Base-by-base conservation (phyloP, 768 basidiomycete species). In the Psilocybe cyanescens region DNA sequence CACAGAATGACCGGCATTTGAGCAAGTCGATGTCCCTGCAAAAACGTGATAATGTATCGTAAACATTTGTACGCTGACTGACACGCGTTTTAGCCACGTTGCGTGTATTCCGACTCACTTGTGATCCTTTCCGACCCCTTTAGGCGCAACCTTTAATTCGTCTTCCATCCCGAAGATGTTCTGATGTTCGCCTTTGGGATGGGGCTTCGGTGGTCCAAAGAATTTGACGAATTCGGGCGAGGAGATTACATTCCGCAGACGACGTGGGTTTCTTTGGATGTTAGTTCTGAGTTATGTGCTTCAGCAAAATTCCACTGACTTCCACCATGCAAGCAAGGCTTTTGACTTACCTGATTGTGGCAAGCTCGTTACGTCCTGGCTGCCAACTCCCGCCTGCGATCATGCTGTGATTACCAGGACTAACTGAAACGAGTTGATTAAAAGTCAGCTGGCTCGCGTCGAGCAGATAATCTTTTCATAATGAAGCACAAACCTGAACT, bases 121-220 rank as follows among this genome's bases (percentile, higher is more conserved):
- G 71, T 98, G 95, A 31, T 82, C 82, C 75, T 95, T 99, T 55
- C 85, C 84, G 8, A 97, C 76, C 0, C 95, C 96, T 70, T 97
- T 98, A 1, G 96, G 96, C 4, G 95, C 93, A 0, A 86, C 87
- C 77, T 97, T 98, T 31, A 97, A 77, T 70, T 94, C 89, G 66
- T 94, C 95, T 2, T 96, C 94, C 58, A 74, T 71, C 0, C 97
- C 96, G 72, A 96, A 99, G 1, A 99, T 85, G 68, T 82, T 97
- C 69, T 83, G 83, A 54, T 88, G 76, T 58, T 78, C 75, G 16
- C 91, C 90, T 58, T 89, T 81, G 14, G 85, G 78, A 64, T 85
- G 78, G 1, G 86, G 87, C 53, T 75, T 78, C 0, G 94, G 80
- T 55, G 86, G 78, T 0, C 95, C 97, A 66, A 97, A 98, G 63